Evolutionary conservation across 2,329 filamentous ascomycete species (phyloP), one percentile per base, ranked within the genome.

Genomic region (Pseudogymnoascus sp.): DNA sequence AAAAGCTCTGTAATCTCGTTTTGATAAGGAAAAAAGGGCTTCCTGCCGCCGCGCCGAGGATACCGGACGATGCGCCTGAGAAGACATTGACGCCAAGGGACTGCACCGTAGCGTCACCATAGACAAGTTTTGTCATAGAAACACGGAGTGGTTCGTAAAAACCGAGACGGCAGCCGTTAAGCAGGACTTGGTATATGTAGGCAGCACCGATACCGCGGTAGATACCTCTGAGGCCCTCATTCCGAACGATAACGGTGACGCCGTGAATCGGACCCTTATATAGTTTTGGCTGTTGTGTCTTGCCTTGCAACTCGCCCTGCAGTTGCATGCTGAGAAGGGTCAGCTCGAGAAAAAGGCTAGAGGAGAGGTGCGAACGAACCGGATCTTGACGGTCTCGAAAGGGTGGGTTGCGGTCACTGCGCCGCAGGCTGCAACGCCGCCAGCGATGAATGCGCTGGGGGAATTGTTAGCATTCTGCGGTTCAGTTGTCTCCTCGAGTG

Each of bases 321-420:
- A 99, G 76, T 78, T 99, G 94, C 83, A 99, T 86, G 70, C 91
- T 92, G 73, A 41, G 28, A 41, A 47, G 22, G 32, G 22, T 35
- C 43, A 39, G 50, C 54, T 35, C 57, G 30, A 54, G 25, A 60
- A 39, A 30, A 41, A 54, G 18, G 57, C 61, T 1, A 61, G 32
- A 8, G 6, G 12, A 12, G 57, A 38, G 59, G 38, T 38, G 61
- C 16, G 58, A 63, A 72, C 80, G 72, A 79, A 92, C 88, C 92
- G 89, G 73, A 97, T 97, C 83, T 99, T 99, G 74, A 99, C 91
- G 11, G 93, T 97, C 77, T 99, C 94, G 78, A 97, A 97, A 62
- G 92, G 92, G 76, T 99, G 94, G 58, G 94, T 97, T 66, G 95
- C 92, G 39, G 93, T 97, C 62, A 99, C 94, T 66, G 94, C 94